Evolutionary conservation across 2,329 filamentous ascomycete genomes (phyloP).

Genomic region (Lasiodiplodia sp.): DNA sequence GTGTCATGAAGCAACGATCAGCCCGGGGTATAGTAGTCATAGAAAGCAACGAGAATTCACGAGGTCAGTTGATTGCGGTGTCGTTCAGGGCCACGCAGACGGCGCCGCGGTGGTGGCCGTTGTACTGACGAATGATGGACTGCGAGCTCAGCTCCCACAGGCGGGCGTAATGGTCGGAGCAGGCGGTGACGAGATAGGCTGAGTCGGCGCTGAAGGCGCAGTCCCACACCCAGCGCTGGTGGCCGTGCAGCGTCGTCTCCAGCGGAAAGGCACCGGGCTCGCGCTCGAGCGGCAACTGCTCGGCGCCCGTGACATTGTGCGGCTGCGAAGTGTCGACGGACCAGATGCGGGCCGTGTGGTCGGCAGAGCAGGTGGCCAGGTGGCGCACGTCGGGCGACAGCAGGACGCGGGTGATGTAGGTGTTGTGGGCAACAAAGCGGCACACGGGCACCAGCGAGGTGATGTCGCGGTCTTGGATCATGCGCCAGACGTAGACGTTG

Average conservation of each 20-base stretch:
- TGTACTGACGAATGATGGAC: slow-evolving; percentile 92
- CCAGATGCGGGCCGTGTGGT: slow-evolving; percentile 97
- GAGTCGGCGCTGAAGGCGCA: slow-evolving; percentile 94
- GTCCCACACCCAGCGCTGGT: slow-evolving; percentile 98
- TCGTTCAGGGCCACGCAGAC: slow-evolving; percentile 95
- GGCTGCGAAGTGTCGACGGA: slow-evolving; percentile 69
- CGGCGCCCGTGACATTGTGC: slow-evolving; percentile 43
- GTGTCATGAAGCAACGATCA: background rate
- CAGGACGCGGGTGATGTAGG: slow-evolving; percentile 90
- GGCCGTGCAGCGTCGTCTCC: slow-evolving; percentile 85
- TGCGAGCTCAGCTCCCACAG: slow-evolving; percentile 89
- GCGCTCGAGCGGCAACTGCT: slow-evolving; percentile 44
- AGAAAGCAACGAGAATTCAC: background rate
- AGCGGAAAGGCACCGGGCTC: slow-evolving; percentile 72
- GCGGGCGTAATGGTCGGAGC: slow-evolving; percentile 90
- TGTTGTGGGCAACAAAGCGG: slow-evolving; percentile 88
- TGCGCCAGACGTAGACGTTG: slow-evolving; percentile 96
- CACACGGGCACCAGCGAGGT: slow-evolving; percentile 87
- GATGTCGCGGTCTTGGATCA: slow-evolving; percentile 81
- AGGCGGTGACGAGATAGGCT: slow-evolving; percentile 91
- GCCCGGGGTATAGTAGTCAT: slow-evolving; percentile 9
- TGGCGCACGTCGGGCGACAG: slow-evolving; percentile 94
- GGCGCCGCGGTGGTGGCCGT: slow-evolving; percentile 89
- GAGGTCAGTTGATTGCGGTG: slow-evolving; percentile 45
- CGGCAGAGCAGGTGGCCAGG: slow-evolving; percentile 89